Percentiles rank a stretch among this genome's conserved stretches.
phyloP scores from a whole-genome alignment of 768 basidiomycete species.

The Tubosaeta sp. region DNA sequence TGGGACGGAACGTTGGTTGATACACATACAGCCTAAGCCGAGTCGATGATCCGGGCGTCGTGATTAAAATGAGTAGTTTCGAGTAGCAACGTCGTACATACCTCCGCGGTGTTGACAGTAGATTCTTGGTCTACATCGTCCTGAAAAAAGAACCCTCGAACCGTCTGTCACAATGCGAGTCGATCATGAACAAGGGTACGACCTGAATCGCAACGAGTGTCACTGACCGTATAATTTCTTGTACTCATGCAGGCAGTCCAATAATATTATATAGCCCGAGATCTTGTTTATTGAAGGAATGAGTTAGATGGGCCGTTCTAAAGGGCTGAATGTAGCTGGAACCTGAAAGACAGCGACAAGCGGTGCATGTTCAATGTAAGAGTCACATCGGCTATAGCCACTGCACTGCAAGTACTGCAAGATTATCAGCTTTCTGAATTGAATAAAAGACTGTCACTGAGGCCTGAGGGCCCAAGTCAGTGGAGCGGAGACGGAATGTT shows the following conservation, averaged over 20 bases:
- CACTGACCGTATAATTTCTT: slow-evolving; percentile 14
- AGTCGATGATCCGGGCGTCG: neutral
- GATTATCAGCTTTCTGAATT: too few species aligned
- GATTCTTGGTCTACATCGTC: slow-evolving; percentile 2
- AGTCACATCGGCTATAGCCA: too few species aligned
- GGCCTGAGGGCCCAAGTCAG: too few species aligned
- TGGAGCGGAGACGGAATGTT: too few species aligned
- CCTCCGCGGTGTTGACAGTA: neutral
- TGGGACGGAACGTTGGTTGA: neutral
- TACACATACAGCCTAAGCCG: slow-evolving; percentile 13
- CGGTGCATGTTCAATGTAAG: too few species aligned
- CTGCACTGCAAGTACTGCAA: too few species aligned
- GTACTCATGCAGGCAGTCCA: slow-evolving; percentile 4
- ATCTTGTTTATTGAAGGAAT: neutral
- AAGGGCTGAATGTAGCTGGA: too few species aligned
- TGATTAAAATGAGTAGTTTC: neutral
- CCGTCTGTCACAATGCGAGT: slow-evolving; percentile 5
- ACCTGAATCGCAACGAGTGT: neutral
- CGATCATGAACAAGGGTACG: neutral
- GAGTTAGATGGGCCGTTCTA: neutral
- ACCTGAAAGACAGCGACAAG: too few species aligned
- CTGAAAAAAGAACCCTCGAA: slow-evolving; percentile 22
- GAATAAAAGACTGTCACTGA: too few species aligned
- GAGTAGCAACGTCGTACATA: neutral
- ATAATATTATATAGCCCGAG: neutral